Base-by-base conservation (phyloP, 2,329 filamentous ascomycete genomes). In the Calycina marina region DNA sequence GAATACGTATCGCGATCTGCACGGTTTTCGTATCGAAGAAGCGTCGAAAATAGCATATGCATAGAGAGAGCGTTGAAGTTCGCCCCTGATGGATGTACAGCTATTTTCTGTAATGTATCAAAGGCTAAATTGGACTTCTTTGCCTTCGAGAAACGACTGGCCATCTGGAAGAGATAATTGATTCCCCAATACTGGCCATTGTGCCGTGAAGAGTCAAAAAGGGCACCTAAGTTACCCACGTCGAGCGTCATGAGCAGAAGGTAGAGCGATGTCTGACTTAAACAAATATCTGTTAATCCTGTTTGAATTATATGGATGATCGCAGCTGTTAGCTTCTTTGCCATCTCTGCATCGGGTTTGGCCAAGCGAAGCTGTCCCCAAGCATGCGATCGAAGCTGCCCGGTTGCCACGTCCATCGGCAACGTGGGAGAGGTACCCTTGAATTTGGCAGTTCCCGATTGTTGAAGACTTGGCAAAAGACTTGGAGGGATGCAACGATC, bases 31-130 rank as follows among this genome's bases (percentile, higher is more conserved):
- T 53, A 35, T 56, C 49, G 6, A n/a, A 84, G 56, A 14, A 83
- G 57, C 2, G 63, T 57, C 1, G 73, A 72, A 51, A 72, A 75
- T 6, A 69, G 58, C 41, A 67, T 71, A 14, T 61, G 57, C 31
- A 69, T 57, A 16, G 53, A 54, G 2, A 54, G 56, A 8, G 53
- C 54, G 35, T 69, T 67, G 36, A 69, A 54, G 31, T 65, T 50
- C n/a, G 61, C 51, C 0, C 55, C 51, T 24, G n/a, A n/a, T n/a
- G n/a, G n/a, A n/a, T 43, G 4, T 55, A 51, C 2, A 36, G 42
- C 42, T 8, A 64, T 42, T 6, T 42, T 46, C 10, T 58, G 51
- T 4, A 69, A 42, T 12, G 72, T 56, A 4, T 58, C 51, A 26
- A 65, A 56, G 0, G 67, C 57, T 6, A 47, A 17, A 11, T 43